phyloP scores from a whole-genome alignment of 1,284 basidiomycete genomes.

The Rugosomyces carneus region DNA sequence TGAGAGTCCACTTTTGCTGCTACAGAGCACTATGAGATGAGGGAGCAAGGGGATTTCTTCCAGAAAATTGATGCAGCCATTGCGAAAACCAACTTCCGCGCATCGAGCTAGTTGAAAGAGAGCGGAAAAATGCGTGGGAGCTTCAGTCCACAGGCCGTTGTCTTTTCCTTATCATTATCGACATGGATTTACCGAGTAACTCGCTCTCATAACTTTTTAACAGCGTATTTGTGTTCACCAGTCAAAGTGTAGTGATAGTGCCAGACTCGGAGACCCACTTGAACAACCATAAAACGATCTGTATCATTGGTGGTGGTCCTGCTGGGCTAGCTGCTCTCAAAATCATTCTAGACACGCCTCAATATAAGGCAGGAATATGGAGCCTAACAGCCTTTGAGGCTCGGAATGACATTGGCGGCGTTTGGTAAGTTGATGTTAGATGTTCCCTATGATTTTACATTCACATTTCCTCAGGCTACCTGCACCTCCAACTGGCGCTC shows the following conservation, averaged over 20 bases:
- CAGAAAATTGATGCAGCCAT: too few species aligned
- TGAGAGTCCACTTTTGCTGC: too few species aligned
- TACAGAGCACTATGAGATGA: too few species aligned
- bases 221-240: constrained; percentile 1
- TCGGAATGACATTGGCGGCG: constrained; percentile 59
- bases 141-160: too few species aligned
- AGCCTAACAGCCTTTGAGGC: constrained; percentile 52
- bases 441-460: background rate
- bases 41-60: too few species aligned
- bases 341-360: constrained; percentile 48
- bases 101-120: too few species aligned
- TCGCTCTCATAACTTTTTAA: background rate
- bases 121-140: too few species aligned
- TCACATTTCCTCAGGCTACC: constrained; percentile 39
- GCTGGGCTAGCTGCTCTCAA: constrained; percentile 64
- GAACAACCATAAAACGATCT: constrained; percentile 46
- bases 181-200: constrained; percentile 15
- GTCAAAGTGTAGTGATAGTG: constrained; percentile 15
- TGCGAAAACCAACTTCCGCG: too few species aligned
- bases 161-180: background rate
- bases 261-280: constrained; percentile 8
- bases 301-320: constrained; percentile 65
- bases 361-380: constrained; percentile 56
- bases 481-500: constrained; percentile 37
- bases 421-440: constrained; percentile 48